Evolutionary conservation across 768 basidiomycete species (phyloP), one percentile per base, ranked within the genome.

Genomic region (Lactarius quietus): DNA sequence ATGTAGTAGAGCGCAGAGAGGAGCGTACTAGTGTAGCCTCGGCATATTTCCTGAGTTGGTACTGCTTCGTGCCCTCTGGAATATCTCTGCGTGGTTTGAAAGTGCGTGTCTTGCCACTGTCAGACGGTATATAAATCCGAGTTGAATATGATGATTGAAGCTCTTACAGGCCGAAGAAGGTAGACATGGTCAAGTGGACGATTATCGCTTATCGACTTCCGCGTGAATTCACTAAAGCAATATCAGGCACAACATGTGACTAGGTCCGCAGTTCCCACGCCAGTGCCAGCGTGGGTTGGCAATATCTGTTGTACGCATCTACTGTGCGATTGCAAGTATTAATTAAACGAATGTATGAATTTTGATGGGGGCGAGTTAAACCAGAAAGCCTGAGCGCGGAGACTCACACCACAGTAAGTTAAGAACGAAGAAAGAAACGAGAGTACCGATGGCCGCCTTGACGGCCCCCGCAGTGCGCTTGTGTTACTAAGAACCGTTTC

Each of bases 31-130:
- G 78, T 33, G 95, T 96, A n/a, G 93, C 93, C 74, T 95, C 94
- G 9, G 94, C 94, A 73, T 95, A 98, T 81, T 98, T 98, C 76
- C 97, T 88, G 69, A 99, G 81, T 78, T 98, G 96, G 75, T 95
- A 98, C 74, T 98, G 96, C 77, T 96, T 96, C 43, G 95, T 96
- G 45, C 95, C 95, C 76, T 96, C 94, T 6, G 94, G 91, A 28
- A 95, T 89, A 74, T 93, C 92, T 77, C 92, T 94, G 72, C 94
- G 89, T 33, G 96, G 96, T 74, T 95, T 96, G 84, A 98, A 98
- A 20, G 96, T 95, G 62, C 93, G 87, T 41, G 91, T 92, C 80
- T 94, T 95, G 48, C 90, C 92, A 54, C 93, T 94, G 69, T 36
- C 45, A 35, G 51, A 17, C 18, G 18, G 51, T 45, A 29, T 15